Evolutionary conservation across 2,329 filamentous ascomycete genomes (phyloP).

Genomic region (Colletotrichum sp.): DNA sequence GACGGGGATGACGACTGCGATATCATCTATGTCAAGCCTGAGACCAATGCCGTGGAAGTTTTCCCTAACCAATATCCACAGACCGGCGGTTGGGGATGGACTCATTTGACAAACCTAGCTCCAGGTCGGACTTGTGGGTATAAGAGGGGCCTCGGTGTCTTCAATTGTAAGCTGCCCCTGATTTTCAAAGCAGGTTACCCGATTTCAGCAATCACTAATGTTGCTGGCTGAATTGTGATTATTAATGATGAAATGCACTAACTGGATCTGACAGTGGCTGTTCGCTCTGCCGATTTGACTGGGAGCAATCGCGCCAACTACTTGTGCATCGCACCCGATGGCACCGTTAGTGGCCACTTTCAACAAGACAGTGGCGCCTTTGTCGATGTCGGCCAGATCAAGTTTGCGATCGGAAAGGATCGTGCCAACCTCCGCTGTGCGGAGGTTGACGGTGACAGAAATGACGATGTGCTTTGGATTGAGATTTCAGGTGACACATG

Average conservation of each 20-base stretch:
- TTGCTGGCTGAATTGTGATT: not conserved
- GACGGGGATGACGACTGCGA: constrained; percentile 40
- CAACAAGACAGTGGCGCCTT: constrained; percentile 23
- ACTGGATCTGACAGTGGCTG: not conserved
- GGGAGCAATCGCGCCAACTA: constrained; percentile 33
- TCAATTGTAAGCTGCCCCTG: constrained; percentile 17
- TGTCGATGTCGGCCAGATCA: constrained; percentile 30
- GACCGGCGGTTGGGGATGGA: not conserved
- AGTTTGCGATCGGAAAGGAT: constrained; percentile 31
- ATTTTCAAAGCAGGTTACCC: accelerated
- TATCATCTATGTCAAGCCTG: constrained; percentile 32
- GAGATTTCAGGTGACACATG: constrained; percentile 35
- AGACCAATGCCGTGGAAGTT: constrained; percentile 27
- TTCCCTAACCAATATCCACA: constrained; percentile 27
- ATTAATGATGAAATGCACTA: not conserved
- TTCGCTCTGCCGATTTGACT: constrained; percentile 36
- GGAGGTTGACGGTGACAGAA: constrained; percentile 42
- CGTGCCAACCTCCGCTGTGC: constrained; percentile 39
- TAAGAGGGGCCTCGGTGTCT: constrained; percentile 26
- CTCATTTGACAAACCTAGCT: not conserved
- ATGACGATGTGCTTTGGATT: constrained; percentile 36
- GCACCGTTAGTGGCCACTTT: constrained; percentile 27
- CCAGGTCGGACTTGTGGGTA: constrained; percentile 25
- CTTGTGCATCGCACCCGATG: constrained; percentile 34
- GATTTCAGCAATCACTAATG: not conserved